Evolutionary conservation across 345 rosid species (phyloP).

Genomic region (Durio zibethinus): DNA sequence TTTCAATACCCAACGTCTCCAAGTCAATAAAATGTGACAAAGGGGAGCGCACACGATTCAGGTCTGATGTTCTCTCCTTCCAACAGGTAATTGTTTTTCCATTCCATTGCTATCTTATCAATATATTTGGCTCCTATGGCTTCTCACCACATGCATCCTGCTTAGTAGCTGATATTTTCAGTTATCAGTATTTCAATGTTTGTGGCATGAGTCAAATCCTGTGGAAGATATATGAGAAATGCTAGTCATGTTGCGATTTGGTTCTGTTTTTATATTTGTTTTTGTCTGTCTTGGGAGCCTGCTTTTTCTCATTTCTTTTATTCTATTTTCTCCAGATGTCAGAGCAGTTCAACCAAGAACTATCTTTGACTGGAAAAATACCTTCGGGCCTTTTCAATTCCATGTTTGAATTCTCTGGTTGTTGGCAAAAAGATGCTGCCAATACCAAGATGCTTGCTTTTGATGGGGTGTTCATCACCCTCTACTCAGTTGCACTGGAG

Average conservation of each 20-base stretch:
- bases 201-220: neutral
- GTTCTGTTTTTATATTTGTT: neutral
- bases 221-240: neutral
- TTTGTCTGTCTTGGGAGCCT: neutral
- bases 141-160: neutral
- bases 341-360: constrained; percentile 91
- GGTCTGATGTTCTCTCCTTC: constrained; percentile 66
- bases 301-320: neutral
- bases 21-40: constrained; percentile 81
- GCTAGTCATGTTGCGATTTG: neutral
- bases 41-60: constrained; percentile 60
- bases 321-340: constrained; percentile 60
- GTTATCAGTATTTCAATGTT: neutral
- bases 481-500: constrained; percentile 61
- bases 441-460: constrained; percentile 89
- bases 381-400: constrained; percentile 90
- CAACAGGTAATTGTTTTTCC: constrained; percentile 55
- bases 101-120: neutral
- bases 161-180: neutral
- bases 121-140: neutral
- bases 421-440: constrained; percentile 95
- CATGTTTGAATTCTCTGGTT: constrained; percentile 83
- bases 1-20: constrained; percentile 67
- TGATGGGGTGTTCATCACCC: constrained; percentile 72
- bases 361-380: constrained; percentile 81